Evolutionary conservation across 495 filamentous ascomycete species (phyloP), one percentile per base, ranked within the genome.

Genomic region (Neurospora pannonica): DNA sequence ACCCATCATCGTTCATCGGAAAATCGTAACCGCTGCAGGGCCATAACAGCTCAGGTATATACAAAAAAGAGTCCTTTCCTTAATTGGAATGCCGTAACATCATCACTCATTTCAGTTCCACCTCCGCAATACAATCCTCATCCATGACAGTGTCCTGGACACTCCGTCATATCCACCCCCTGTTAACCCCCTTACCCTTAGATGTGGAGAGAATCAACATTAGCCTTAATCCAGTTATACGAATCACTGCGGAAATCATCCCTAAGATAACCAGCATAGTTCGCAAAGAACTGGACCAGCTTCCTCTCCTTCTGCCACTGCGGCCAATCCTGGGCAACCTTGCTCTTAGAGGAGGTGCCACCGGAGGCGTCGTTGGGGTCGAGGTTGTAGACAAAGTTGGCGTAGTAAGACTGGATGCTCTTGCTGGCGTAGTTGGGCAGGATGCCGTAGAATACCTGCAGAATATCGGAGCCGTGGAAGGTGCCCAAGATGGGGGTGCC

Each of bases 401-500:
- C 77, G 71, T 91, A 93, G 75, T 91, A 92, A 39, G 83, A 83
- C 72, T 89, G 87, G 73, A 91, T 87, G 37, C 87, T 82, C 39
- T 75, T 78, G 70, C 87, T 87, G n/a, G 89, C 90, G 71, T 90
- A 88, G 81, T 92, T 88, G 15, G 89, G 87, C 37, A 87, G 76
- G 39, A 90, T 80, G 1, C 88, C 89, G 75, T 88, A 89, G 73
- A 92, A 92, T 0, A 93, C 87, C 78, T 90, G 90, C 13, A 90
- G 72, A 8, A 93, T 75, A 74, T 94, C 92, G 17, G 84, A 87
- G 28, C 84, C 90, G 81, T 94, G 92, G 82, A 92, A 92, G 0
- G 92, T 94, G 13, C 92, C 92, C 0, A 94, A 77, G 67, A 93
- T 84, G 0, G 92, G 90, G 0, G 89, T 90, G 21, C 90, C 90